These are phyloP conservation scores for Daedalea quercina DNA, from an alignment of 768 basidiomycete species.

Conservation along the genomic window DNA sequence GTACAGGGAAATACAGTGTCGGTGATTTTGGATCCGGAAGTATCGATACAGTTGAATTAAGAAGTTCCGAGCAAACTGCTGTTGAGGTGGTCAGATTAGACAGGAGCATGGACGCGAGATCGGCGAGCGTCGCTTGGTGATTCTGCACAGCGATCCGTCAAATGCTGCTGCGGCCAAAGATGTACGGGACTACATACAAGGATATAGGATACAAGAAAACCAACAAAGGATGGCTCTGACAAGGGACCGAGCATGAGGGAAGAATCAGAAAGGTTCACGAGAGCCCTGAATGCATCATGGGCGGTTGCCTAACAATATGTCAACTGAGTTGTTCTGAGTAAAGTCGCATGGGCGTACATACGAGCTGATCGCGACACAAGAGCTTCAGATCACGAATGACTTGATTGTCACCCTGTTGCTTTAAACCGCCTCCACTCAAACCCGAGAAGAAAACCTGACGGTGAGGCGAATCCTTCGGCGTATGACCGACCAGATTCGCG, in stretches of 20 bases:
- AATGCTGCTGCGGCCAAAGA: no score
- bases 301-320: constrained; percentile 58
- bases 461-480: constrained; percentile 61
- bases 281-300: constrained; percentile 90
- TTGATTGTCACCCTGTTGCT: constrained; percentile 56
- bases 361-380: constrained; percentile 85
- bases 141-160: constrained; percentile 42
- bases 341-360: no score
- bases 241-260: constrained; percentile 58
- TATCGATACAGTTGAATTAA: constrained; percentile 61
- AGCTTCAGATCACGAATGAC: constrained; percentile 76
- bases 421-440: constrained; percentile 48
- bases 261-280: constrained; percentile 91
- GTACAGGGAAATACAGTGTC: constrained; percentile 59
- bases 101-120: constrained; percentile 94
- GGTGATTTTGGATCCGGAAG: constrained; percentile 42
- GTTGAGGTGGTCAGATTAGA: constrained; percentile 87
- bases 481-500: constrained; percentile 76
- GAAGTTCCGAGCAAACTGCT: constrained; percentile 53
- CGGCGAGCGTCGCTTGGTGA: constrained; percentile 84
- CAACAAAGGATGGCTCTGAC: constrained; percentile 66
- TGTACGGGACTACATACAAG: no score
- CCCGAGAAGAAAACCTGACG: constrained; percentile 71
- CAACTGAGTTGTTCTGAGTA: constrained; percentile 5
- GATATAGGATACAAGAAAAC: constrained; percentile 84